Percentiles rank a stretch among this genome's conserved stretches.
These are phyloP conservation scores for Lenzites betulinus DNA, from an alignment of 768 basidiomycete species.

Conservation along the genomic window DNA sequence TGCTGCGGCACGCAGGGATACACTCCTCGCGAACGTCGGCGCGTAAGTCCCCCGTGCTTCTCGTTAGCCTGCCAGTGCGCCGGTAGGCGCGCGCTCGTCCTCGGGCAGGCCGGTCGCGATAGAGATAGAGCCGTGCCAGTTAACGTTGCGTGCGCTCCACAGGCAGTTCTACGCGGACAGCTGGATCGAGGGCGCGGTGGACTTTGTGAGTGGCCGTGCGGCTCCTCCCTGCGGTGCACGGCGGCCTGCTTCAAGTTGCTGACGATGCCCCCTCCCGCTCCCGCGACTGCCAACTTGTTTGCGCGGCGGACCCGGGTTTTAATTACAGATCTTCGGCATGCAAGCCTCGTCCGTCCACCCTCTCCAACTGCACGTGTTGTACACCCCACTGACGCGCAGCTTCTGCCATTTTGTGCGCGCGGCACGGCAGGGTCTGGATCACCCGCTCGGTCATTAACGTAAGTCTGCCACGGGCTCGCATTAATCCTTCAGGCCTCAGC, in stretches of 20 bases:
- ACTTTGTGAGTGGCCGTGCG: conserved; percentile 23
- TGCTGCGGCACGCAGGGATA: conserved; percentile 21
- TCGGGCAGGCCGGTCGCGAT: background rate
- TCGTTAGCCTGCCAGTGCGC: too few species aligned
- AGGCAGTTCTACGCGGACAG: conserved; percentile 29
- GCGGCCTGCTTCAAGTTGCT: too few species aligned
- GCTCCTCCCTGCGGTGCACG: background rate
- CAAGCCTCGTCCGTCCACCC: conserved; percentile 21
- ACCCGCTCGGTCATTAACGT: conserved; percentile 29
- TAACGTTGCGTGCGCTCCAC: background rate
- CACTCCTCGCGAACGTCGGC: conserved; percentile 26
- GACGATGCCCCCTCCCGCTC: background rate
- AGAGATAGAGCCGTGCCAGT: background rate
- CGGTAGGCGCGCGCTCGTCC: too few species aligned
- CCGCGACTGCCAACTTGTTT: too few species aligned
- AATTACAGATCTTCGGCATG: conserved; percentile 30
- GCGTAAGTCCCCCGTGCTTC: too few species aligned
- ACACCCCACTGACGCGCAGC: background rate
- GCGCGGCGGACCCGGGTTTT: too few species aligned
- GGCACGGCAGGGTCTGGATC: conserved; percentile 24
- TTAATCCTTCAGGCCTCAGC: too few species aligned
- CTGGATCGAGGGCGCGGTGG: conserved; percentile 29
- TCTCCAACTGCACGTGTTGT: background rate
- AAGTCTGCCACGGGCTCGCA: background rate
- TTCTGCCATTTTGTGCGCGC: too few species aligned